A percentile compares a stretch with the other conserved stretches of the same genome.
Conservation (phyloP, 2,329 filamentous ascomycete genomes). For the Diaporthe citri region DNA sequence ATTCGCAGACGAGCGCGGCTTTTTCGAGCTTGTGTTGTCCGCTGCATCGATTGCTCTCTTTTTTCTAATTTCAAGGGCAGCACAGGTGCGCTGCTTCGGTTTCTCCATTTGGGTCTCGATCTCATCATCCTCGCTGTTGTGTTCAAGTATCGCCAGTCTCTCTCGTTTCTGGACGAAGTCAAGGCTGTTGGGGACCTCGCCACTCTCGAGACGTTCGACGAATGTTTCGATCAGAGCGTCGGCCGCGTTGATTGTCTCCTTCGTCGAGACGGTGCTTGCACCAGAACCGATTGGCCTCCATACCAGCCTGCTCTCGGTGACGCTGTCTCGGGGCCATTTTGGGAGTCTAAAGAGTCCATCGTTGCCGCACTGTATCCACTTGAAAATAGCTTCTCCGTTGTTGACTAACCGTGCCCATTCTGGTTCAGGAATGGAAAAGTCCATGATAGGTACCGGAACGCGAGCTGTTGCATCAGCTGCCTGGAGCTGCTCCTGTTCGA, state of each 20-base stretch:
- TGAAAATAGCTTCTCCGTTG: constrained; percentile 42
- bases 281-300: constrained; percentile 43
- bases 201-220: constrained; percentile 30
- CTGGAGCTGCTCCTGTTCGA: constrained; percentile 47
- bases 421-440: constrained; percentile 45
- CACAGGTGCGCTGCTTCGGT: background rate
- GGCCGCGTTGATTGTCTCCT: constrained; percentile 43
- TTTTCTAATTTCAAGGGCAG: background rate
- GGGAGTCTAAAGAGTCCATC: constrained; percentile 41
- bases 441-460: constrained; percentile 46
- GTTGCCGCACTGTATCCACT: constrained; percentile 41
- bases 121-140: constrained; percentile 42
- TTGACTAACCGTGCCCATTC: constrained; percentile 44
- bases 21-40: background rate
- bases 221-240: constrained; percentile 38
- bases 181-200: constrained; percentile 41
- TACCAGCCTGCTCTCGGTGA: constrained; percentile 44
- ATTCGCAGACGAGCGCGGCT: background rate
- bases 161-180: constrained; percentile 44
- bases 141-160: constrained; percentile 40
- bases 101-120: constrained; percentile 33
- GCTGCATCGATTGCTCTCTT: constrained; percentile 17
- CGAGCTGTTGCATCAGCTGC: constrained; percentile 46
- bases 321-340: constrained; percentile 45
- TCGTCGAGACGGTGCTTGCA: background rate